Evolutionary conservation across 2,329 filamentous ascomycete genomes (phyloP), one percentile per base, ranked within the genome.

Genomic region (Calcarisporium arbuscula): DNA sequence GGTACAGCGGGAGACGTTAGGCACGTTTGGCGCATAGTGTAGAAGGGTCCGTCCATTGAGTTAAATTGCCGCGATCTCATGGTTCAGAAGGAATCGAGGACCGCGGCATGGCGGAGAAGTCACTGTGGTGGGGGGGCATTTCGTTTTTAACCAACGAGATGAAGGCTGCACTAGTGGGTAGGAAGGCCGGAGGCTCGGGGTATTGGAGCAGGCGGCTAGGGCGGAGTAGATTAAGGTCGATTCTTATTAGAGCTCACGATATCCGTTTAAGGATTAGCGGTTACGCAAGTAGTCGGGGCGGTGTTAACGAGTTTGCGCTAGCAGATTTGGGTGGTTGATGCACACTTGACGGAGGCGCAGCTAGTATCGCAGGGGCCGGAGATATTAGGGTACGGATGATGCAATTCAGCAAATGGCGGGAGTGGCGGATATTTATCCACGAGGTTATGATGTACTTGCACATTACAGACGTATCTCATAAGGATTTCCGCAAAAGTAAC

Each of bases 391-490:
- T 19, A 42, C 7, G 19, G 30, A 19, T 32, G 23, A 12, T 14
- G 15, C 8, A 45, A 45, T 28, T 42, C 31, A 19, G 25, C n/a
- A 11, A 45, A 45, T 30, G 38, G 31, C 2, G 33, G 42, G 5
- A 17, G 8, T 17, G 27, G 2, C 42, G 42, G 18, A 38, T 44
- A 3, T 38, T 44, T 28, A 29, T 25, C 8, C 21, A 40, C 30
- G 19, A 44, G 7, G 11, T 28, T 15, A 27, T 32, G 19, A 32
- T 41, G 23, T 30, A 28, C 29, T 51, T 50, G 22, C 40, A 51
- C 11, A 44, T 42, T 14, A 34, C 31, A 27, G 51, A 52, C 23
- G n/a, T n/a, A n/a, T n/a, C n/a, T n/a, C 29, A 47, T 30, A 53
- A 51, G 38, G 35, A 35, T 19, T 48, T 46, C 38, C 23, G 32